A percentile compares a stretch with the other conserved stretches of the same genome.
Conservation (phyloP, 768 basidiomycete species). For the Phanerochaete sordida region DNA sequence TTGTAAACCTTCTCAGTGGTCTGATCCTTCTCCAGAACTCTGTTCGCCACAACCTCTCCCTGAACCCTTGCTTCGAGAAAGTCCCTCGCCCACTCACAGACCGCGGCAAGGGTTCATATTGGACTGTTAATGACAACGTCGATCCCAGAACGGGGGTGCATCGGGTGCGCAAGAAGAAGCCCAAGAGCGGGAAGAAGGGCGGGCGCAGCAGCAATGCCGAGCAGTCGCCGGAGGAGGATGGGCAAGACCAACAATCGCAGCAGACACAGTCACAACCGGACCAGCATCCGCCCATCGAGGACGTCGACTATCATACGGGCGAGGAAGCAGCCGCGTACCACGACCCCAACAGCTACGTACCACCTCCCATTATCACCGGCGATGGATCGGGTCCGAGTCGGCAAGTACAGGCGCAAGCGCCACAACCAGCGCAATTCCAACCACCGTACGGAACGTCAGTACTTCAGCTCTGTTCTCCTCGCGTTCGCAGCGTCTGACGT, state of each 20-base stretch:
- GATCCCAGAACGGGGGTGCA: constrained; percentile 89
- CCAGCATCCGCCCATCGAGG: constrained; percentile 23
- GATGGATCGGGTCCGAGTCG: constrained; percentile 62
- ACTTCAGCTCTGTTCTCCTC: constrained; percentile 22
- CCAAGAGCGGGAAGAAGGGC: constrained; percentile 45
- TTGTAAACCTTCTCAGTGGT: constrained; percentile 24
- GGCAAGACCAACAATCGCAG: constrained; percentile 20
- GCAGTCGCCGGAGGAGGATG: constrained; percentile 45
- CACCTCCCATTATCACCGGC: constrained; percentile 48
- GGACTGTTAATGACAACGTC: constrained; percentile 89
- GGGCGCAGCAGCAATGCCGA: constrained; percentile 22
- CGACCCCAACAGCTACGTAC: constrained; percentile 53
- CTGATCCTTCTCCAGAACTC: constrained; percentile 60
- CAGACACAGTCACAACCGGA: constrained; percentile 4
- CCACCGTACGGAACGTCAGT: constrained; percentile 53
- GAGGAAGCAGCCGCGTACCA: constrained; percentile 46
- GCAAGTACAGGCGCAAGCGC: constrained; percentile 24
- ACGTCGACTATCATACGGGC: constrained; percentile 61
- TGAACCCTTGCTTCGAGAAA: constrained; percentile 91
- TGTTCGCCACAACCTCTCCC: constrained; percentile 84
- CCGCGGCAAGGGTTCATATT: constrained; percentile 87
- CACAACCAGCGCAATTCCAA: constrained; percentile 44
- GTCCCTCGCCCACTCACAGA: constrained; percentile 89
- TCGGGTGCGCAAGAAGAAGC: constrained; percentile 84
- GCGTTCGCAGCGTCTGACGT: background rate